These are phyloP conservation scores for Barnettozyma populi DNA, from an alignment of 805 yeast genomes.

Conservation along the genomic window DNA sequence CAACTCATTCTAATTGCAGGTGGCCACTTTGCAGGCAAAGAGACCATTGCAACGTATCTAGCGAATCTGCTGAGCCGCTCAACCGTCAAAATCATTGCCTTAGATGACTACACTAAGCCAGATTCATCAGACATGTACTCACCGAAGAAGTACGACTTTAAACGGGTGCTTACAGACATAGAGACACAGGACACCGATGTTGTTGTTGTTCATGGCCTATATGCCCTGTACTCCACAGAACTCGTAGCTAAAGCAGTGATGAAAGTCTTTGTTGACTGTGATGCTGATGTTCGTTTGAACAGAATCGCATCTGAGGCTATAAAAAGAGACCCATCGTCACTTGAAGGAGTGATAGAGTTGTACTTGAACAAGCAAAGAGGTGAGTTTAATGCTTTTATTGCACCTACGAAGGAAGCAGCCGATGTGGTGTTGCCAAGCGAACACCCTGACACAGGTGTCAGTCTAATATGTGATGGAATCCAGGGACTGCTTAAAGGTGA, in stretches of 20 bases:
- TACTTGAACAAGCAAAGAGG: constrained; percentile 56
- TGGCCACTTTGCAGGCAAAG: constrained; percentile 56
- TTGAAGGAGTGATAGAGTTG: constrained; percentile 29
- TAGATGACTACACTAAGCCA: constrained; percentile 35
- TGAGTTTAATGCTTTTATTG: constrained; percentile 62
- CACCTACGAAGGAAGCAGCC: constrained; percentile 65
- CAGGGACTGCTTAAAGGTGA: constrained; percentile 10
- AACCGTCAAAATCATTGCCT: constrained; percentile 32
- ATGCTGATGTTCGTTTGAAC: constrained; percentile 78
- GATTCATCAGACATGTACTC: constrained; percentile 5
- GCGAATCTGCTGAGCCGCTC: background rate
- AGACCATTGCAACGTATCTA: constrained; percentile 6
- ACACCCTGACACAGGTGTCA: constrained; percentile 51
- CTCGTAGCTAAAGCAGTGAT: constrained; percentile 54
- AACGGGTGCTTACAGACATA: constrained; percentile 17
- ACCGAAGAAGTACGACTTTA: constrained; percentile 28
- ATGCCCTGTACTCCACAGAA: constrained; percentile 63
- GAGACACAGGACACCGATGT: constrained; percentile 23
- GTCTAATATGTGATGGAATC: constrained; percentile 61
- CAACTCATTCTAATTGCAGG: constrained; percentile 50
- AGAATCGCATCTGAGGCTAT: constrained; percentile 54
- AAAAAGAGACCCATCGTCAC: constrained; percentile 15
- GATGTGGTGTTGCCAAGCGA: constrained; percentile 74
- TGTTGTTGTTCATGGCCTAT: constrained; percentile 66
- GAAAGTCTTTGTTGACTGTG: constrained; percentile 75